Percentiles rank a stretch among this genome's conserved stretches.
Conservation (phyloP, 495 filamentous ascomycete genomes). For the Xylaria curta region DNA sequence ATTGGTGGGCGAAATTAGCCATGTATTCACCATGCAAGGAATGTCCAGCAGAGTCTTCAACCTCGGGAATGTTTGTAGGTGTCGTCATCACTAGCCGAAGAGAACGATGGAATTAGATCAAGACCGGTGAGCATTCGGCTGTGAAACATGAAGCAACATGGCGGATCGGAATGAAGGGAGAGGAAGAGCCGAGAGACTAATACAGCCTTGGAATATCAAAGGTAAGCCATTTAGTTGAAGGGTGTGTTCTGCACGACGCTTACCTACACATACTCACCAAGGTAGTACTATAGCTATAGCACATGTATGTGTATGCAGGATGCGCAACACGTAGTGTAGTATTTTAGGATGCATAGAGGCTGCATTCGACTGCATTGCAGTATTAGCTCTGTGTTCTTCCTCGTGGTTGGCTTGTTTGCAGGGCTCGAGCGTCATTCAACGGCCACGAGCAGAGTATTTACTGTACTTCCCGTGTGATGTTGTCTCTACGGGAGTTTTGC, state of each 20-base stretch:
- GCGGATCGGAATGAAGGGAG: neutral
- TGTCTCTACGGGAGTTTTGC: neutral
- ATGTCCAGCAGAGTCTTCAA: neutral
- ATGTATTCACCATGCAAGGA: neutral
- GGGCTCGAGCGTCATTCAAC: slow-evolving; percentile 10
- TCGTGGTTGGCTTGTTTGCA: neutral
- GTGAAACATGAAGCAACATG: slow-evolving; percentile 9
- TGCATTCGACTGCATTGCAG: neutral
- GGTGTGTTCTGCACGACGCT: neutral
- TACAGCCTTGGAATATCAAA: neutral
- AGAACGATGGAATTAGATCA: neutral
- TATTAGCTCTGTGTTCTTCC: neutral
- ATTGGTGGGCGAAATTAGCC: neutral
- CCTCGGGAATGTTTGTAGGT: slow-evolving; percentile 3
- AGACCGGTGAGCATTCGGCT: slow-evolving; percentile 19
- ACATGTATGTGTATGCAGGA: neutral
- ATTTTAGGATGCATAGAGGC: neutral
- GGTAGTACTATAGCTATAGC: neutral
- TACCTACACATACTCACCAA: neutral
- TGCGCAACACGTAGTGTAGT: slow-evolving; percentile 1
- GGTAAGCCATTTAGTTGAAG: neutral
- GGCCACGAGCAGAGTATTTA: neutral
- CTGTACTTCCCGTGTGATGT: neutral
- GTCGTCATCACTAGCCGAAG: neutral
- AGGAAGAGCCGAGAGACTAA: neutral